Evolutionary conservation across 2,329 filamentous ascomycete genomes (phyloP), one percentile per base, ranked within the genome.

Genomic region (Ophiocordyceps robertsii): DNA sequence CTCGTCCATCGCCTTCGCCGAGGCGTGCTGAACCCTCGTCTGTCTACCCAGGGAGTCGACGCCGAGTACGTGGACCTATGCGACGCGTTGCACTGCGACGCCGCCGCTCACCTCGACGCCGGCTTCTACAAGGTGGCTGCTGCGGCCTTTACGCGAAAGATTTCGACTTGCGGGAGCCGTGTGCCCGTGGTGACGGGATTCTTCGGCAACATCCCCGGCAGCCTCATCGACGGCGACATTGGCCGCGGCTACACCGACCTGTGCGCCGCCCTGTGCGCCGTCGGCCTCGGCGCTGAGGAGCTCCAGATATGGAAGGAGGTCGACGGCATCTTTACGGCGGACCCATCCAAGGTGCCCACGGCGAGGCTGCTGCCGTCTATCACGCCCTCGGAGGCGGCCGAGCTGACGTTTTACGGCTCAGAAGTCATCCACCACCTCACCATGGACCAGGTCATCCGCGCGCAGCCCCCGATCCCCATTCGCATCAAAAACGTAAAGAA

Each of bases 261-360:
- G 38, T 96, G 92, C 60, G 90, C 92, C 12, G 89, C 92, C 6
- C 70, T 98, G 14, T 82, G 89, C 41, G 88, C 92, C 1, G 90
- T 98, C 10, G 90, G 88, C 4, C 68, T 93, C n/a, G 71, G 77
- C 53, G 92, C 92, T 1, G 69, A 82, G 42, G 92, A 98, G 62
- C 73, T 98, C 41, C 92, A 98, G 62, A 84, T 98, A 49, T 96
- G 92, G 92, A 98, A 98, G 67, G 92, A 98, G 60, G 92, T 98
- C 7, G 92, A 98, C 61, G 89, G 88, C 45, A 93, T 96, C 57
- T 92, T 95, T 63, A 81, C 75, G 2, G 72, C 73, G 6, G 90
- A 95, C 56, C 88, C 88, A 3, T 78, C 84, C 54, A 94, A 93
- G 64, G 87, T 95, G 29, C 89, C 90, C 3, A 96, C 90, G 1